Evolutionary conservation across 2,329 filamentous ascomycete species (phyloP), one percentile per base, ranked within the genome.

Genomic region (Cercospora citrullina): DNA sequence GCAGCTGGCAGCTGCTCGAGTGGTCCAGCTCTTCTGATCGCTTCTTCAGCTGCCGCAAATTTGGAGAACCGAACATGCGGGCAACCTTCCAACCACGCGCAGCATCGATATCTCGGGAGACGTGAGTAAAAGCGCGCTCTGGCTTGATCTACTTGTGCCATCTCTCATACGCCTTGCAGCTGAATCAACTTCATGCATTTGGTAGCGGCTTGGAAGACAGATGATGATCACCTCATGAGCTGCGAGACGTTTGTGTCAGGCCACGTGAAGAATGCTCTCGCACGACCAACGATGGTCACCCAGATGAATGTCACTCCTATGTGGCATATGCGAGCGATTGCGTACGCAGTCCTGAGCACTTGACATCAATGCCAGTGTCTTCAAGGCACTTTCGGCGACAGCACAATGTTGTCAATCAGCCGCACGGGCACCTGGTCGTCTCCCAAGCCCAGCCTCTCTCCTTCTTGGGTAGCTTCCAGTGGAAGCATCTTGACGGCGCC

Each of bases 401-500:
- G n/a, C 4, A 58, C 48, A 16, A 98, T 89, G 76, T 99, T 99
- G 77, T 99, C 95, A 78, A 99, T 97, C 79, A 99, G 82, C 69
- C 95, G 86, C 59, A 99, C 95, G 0, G 89, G 79, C 16, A 92
- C 91, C 1, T 90, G 90, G 3, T 88, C 89, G 65, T 87, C 88
- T 3, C 93, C 93, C 28, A 94, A 79, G 4, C 87, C 87, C 30
- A 84, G 79, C 72, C 93, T 89, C 78, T 98, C 94, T 0, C 86
- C 91, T 5, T 87, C 81, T 60, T 84, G 85, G 0, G 89, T 84
- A 62, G 87, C 85, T 76, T 96, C 91, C 1, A 97, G 83, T 0
- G 93, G 91, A 57, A 92, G 78, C 90, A 99, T 96, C 81, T 92
- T 95, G 67, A 99, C 84, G 0, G 95, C 95, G 3, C 92, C 93